These are phyloP conservation scores for Phytophthora idaei DNA, from an alignment of 352 stramenopile genomes.

Conservation along the genomic window DNA sequence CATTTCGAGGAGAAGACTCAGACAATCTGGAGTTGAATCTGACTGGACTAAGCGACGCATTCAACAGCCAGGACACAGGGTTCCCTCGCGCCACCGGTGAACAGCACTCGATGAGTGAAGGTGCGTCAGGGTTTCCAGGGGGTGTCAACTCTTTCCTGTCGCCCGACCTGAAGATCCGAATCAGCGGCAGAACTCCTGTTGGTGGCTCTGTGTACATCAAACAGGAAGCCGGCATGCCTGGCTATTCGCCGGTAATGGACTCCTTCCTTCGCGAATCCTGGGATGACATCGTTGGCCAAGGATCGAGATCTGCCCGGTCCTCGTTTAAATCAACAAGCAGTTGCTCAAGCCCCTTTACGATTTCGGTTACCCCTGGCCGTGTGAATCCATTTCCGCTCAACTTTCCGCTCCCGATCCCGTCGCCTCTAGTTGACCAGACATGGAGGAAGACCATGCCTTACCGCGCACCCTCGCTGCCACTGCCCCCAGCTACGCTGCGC, in stretches of 20 bases:
- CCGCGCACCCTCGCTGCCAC: constrained; percentile 21
- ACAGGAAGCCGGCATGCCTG: constrained; percentile 38
- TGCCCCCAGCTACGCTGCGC: constrained; percentile 27
- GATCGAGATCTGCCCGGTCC: constrained; percentile 29
- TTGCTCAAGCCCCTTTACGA: constrained; percentile 21
- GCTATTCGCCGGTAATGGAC: constrained; percentile 62
- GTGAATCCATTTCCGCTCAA: constrained; percentile 39
- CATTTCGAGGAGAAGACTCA: constrained; percentile 37
- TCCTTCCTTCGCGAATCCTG: constrained; percentile 66
- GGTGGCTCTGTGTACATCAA: constrained; percentile 43
- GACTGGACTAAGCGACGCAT: constrained; percentile 50
- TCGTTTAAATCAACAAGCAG: constrained; percentile 28
- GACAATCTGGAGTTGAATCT: constrained; percentile 56
- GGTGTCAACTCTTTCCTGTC: constrained; percentile 29
- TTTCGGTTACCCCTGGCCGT: constrained; percentile 23
- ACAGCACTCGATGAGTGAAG: constrained; percentile 2
- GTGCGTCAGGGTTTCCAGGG: background rate
- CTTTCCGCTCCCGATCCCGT: constrained; percentile 25
- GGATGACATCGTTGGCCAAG: constrained; percentile 48
- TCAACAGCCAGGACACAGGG: constrained; percentile 38
- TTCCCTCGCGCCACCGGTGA: constrained; percentile 19
- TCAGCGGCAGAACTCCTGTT: constrained; percentile 30
- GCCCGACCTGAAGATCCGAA: constrained; percentile 46
- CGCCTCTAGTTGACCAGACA: constrained; percentile 13
- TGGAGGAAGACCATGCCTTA: constrained; percentile 29